Evolutionary conservation across 768 basidiomycete species (phyloP).

Genomic region (Auricularia sp.): DNA sequence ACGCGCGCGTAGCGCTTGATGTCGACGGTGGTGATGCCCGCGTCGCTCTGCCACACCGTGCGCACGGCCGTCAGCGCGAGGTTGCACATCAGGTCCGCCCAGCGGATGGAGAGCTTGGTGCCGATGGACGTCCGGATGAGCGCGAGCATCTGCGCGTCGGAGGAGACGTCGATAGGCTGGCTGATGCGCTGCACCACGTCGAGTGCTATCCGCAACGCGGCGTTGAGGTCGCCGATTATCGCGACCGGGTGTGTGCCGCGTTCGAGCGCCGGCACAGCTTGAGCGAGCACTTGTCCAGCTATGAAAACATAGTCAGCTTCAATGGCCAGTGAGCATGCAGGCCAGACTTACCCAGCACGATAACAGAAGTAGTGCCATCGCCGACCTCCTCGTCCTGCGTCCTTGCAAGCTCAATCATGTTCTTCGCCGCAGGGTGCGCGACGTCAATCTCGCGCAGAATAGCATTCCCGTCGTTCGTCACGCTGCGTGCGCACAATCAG

Average conservation of each 20-base stretch:
- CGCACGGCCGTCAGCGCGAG: slow-evolving; percentile 89
- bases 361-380: slow-evolving; percentile 96
- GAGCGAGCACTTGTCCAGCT: slow-evolving; percentile 96
- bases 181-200: slow-evolving; percentile 82
- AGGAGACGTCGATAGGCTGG: slow-evolving; percentile 74
- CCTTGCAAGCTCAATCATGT: slow-evolving; percentile 96
- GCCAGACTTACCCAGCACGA: slow-evolving; percentile 71
- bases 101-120: slow-evolving; percentile 92
- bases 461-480: slow-evolving; percentile 98
- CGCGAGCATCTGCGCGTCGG: slow-evolving; percentile 86
- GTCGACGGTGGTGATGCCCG: slow-evolving; percentile 79
- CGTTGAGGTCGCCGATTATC: slow-evolving; percentile 97
- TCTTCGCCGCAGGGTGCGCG: slow-evolving; percentile 96
- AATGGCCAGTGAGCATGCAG: too few species aligned
- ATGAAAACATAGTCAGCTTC: slow-evolving; percentile 6
- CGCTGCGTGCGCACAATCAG: slow-evolving; percentile 29
- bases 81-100: slow-evolving; percentile 95
- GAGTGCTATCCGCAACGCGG: slow-evolving; percentile 86
- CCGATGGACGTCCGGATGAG: slow-evolving; percentile 98
- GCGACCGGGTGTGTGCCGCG: slow-evolving; percentile 98
- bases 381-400: slow-evolving; percentile 99
- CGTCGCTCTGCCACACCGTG: slow-evolving; percentile 71
- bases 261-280: slow-evolving; percentile 85
- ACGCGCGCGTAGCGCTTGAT: slow-evolving; percentile 97
- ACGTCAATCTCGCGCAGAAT: slow-evolving; percentile 98